Evolutionary conservation across 106 monocot genomes (phyloP).

Genomic region (Dactylorhiza incarnata): DNA sequence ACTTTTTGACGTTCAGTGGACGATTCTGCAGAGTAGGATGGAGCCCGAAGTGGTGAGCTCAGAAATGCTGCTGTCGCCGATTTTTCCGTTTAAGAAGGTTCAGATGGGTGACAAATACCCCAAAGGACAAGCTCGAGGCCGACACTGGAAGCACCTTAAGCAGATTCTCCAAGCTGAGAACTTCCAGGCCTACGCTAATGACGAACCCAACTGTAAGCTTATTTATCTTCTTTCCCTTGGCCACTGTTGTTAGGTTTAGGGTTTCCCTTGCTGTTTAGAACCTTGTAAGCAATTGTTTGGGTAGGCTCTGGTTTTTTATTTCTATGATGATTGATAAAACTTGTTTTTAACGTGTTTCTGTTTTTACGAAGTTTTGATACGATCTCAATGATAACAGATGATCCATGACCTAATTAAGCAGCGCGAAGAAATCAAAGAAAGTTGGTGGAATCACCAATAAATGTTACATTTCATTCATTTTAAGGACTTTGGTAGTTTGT

Average conservation of each 20-base stretch:
- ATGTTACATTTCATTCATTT: too few relatives aligned
- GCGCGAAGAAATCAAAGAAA: too few relatives aligned
- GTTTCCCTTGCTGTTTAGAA: neutral
- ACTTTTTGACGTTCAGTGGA: neutral
- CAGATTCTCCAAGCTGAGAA: conserved; percentile 69
- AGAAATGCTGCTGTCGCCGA: conserved; percentile 51
- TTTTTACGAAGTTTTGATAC: too few relatives aligned
- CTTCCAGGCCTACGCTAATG: conserved; percentile 15
- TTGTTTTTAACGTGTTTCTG: too few relatives aligned
- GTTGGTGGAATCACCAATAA: too few relatives aligned
- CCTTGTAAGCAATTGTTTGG: neutral
- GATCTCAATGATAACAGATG: too few relatives aligned
- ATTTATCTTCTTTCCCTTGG: neutral
- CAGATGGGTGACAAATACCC: conserved; percentile 70
- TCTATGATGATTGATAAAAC: too few relatives aligned
- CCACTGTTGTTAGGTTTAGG: neutral
- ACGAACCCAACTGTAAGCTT: conserved; percentile 53
- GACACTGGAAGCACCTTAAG: conserved; percentile 79
- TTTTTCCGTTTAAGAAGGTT: conserved; percentile 46
- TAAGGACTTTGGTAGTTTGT: too few relatives aligned
- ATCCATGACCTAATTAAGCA: too few relatives aligned
- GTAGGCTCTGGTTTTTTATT: neutral
- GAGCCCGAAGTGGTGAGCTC: conserved; percentile 52
- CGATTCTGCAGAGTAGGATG: conserved; percentile 18
- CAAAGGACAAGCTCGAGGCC: conserved; percentile 55